Conservation (phyloP, 169 alveolate genomes). For the Theileria luwenshuni region DNA sequence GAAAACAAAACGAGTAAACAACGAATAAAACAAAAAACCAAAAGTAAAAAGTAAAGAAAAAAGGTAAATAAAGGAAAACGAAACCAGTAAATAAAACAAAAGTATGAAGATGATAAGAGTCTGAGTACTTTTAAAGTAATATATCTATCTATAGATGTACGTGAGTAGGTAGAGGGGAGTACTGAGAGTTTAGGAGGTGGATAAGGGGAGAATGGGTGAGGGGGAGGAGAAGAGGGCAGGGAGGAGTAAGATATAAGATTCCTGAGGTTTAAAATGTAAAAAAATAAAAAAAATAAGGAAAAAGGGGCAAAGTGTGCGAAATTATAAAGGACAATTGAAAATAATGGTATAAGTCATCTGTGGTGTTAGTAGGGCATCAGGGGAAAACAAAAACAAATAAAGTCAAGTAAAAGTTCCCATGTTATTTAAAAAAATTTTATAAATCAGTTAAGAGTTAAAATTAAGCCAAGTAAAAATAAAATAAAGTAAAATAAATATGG, state of each 20-base stretch:
- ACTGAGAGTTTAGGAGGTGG: neutral
- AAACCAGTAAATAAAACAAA: too few relatives aligned
- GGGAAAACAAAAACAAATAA: slow-evolving; percentile 17
- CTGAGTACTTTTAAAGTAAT: too few relatives aligned
- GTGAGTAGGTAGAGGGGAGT: too few relatives aligned
- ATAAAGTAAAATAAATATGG: slow-evolving; percentile 72
- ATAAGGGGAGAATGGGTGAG: neutral
- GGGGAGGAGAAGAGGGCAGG: too few relatives aligned
- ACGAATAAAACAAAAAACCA: neutral
- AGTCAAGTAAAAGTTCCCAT: slow-evolving; percentile 3
- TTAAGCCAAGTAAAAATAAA: too few relatives aligned
- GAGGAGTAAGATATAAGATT: too few relatives aligned
- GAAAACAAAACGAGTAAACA: neutral
- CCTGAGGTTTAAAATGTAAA: neutral
- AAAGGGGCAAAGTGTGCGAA: too few relatives aligned
- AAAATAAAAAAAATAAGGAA: too few relatives aligned
- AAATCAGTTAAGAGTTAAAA: too few relatives aligned
- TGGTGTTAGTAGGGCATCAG: slow-evolving; percentile 26
- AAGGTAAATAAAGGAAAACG: neutral
- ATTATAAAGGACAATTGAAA: neutral
- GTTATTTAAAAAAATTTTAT: neutral
- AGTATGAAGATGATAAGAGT: too few relatives aligned
- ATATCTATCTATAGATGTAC: too few relatives aligned
- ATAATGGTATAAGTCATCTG: neutral
- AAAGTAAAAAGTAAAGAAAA: neutral